These are phyloP conservation scores for Xylaria curta DNA, from an alignment of 495 filamentous ascomycete species.

Conservation along the genomic window DNA sequence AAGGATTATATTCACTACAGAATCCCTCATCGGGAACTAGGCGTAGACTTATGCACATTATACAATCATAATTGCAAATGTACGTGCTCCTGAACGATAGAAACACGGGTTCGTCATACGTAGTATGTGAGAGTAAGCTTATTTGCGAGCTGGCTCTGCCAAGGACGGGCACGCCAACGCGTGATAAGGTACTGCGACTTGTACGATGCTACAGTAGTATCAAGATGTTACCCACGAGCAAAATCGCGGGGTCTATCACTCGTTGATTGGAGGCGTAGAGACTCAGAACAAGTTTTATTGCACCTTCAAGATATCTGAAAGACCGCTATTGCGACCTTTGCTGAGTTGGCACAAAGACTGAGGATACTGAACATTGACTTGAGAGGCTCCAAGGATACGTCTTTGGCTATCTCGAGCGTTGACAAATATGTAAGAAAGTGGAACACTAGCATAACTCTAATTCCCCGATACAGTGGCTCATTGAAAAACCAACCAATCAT, in stretches of 20 bases:
- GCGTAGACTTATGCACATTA: constrained; percentile 14
- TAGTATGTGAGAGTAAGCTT: constrained; percentile 19
- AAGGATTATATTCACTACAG: not conserved
- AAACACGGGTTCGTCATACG: not conserved
- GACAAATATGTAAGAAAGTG: constrained; percentile 26
- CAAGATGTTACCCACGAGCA: not conserved
- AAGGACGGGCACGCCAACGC: not conserved
- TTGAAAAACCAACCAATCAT: not conserved
- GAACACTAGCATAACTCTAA: constrained; percentile 14
- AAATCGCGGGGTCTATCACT: not conserved
- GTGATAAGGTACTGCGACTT: constrained; percentile 10
- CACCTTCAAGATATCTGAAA: not conserved
- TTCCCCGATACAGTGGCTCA: constrained; percentile 12
- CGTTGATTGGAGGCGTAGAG: not conserved
- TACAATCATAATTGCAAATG: not conserved
- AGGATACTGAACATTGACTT: not conserved
- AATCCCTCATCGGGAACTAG: constrained; percentile 1
- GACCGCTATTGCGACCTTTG: not conserved
- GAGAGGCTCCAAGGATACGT: not conserved
- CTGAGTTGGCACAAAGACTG: not conserved
- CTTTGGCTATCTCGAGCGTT: not conserved
- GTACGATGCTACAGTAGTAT: not conserved
- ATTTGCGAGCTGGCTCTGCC: constrained; percentile 2
- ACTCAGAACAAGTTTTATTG: not conserved
- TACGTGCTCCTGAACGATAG: not conserved